Conservation (phyloP, 768 basidiomycete genomes). For the Neoboletus brunneissimus region DNA sequence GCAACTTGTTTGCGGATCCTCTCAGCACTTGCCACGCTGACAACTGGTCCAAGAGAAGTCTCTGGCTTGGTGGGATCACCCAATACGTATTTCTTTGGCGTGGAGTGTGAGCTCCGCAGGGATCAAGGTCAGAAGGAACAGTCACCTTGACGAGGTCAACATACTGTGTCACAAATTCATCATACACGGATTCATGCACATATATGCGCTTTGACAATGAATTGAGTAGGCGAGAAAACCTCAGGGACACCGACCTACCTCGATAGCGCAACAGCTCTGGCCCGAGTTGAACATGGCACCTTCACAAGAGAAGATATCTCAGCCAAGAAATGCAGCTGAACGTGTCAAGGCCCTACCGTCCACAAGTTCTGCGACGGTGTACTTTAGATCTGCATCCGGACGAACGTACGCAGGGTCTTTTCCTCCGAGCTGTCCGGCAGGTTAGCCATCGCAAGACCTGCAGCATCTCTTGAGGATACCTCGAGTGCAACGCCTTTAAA, state of each 20-base stretch:
- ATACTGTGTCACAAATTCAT: conserved; percentile 71
- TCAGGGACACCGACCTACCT: conserved; percentile 46
- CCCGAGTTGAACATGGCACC: conserved; percentile 97
- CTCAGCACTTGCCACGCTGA: conserved; percentile 82
- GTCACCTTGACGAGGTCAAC: conserved; percentile 70
- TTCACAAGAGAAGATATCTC: conserved; percentile 24
- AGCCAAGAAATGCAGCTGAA: not conserved
- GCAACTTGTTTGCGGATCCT: conserved; percentile 82
- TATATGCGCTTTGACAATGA: conserved; percentile 71
- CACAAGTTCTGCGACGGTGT: conserved; percentile 80
- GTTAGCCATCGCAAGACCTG: conserved; percentile 1
- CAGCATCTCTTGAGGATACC: conserved; percentile 36
- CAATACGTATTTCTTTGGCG: conserved; percentile 66
- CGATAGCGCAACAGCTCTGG: conserved; percentile 93
- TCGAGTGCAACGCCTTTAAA: conserved; percentile 91
- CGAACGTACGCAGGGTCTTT: conserved; percentile 98
- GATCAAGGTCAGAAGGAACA: not conserved
- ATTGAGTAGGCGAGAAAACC: not conserved
- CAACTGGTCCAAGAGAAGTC: conserved; percentile 89
- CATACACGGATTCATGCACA: conserved; percentile 83
- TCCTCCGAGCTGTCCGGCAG: conserved; percentile 72
- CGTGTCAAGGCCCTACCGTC: conserved; percentile 60
- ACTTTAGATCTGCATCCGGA: conserved; percentile 79
- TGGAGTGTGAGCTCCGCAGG: not conserved
- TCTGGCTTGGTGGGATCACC: conserved; percentile 77